A percentile compares a stretch with the other conserved stretches of the same genome.
Conservation (phyloP, 371 early-diverging fungal genomes). For the Amoeboaphelidium protococcarum region DNA sequence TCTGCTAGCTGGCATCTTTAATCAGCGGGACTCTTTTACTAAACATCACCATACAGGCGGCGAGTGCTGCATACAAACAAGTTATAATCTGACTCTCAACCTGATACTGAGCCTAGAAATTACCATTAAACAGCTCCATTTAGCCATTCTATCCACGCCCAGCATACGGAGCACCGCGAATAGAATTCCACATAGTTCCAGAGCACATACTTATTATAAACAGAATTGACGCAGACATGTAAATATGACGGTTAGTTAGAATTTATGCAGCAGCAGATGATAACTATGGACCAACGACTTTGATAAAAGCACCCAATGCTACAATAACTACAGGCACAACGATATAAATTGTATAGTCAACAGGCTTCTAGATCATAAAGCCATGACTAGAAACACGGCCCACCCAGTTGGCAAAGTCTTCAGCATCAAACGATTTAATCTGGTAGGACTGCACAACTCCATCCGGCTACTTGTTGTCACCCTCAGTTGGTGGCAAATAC, state of each 20-base stretch:
- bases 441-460: no score
- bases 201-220: constrained; percentile 38
- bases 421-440: no score
- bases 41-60: constrained; percentile 21
- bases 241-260: not conserved
- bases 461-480: no score
- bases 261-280: not conserved
- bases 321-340: not conserved
- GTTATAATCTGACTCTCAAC: constrained; percentile 49
- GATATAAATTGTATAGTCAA: not conserved
- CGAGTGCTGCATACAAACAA: constrained; percentile 15
- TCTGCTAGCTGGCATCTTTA: constrained; percentile 13
- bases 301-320: not conserved
- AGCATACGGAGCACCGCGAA: constrained; percentile 42
- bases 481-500: constrained; percentile 40
- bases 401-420: not conserved
- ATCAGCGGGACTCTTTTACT: constrained; percentile 16
- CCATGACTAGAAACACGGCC: not conserved
- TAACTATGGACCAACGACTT: not conserved
- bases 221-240: not conserved
- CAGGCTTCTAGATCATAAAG: not conserved
- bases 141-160: constrained; percentile 22
- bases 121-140: constrained; percentile 30
- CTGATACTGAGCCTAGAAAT: constrained; percentile 46
- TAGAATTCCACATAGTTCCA: constrained; percentile 72